These are phyloP conservation scores for Pinus tabuliformis DNA, from an alignment of 75 land plant species.

Conservation along the genomic window DNA sequence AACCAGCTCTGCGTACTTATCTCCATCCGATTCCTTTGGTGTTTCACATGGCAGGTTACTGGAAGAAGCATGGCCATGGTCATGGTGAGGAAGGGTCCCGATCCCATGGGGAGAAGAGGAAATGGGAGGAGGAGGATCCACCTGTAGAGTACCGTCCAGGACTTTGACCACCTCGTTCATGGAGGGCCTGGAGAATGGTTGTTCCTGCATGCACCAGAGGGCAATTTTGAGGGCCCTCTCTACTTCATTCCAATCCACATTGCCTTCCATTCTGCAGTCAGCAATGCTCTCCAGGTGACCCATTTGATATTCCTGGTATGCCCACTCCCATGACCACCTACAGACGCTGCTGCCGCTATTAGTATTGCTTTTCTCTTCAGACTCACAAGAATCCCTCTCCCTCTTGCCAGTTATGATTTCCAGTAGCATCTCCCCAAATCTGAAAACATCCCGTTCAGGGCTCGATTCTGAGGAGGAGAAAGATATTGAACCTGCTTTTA, in stretches of 20 bases:
- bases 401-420: conserved; percentile 32
- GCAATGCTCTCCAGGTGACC: conserved; percentile 14
- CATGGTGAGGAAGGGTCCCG: too few species aligned
- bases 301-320: conserved; percentile 18
- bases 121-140: conserved; percentile 46
- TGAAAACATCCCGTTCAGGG: conserved; percentile 31
- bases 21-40: neutral
- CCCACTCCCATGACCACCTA: conserved; percentile 12
- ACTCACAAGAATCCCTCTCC: conserved; percentile 7
- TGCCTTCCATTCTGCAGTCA: conserved; percentile 21
- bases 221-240: conserved; percentile 49
- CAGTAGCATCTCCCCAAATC: conserved; percentile 50
- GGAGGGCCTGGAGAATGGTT: conserved; percentile 33
- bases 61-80: neutral
- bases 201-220: conserved; percentile 59
- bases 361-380: neutral
- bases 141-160: conserved; percentile 55
- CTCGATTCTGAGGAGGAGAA: conserved; percentile 5
- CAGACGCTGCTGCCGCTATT: too few species aligned
- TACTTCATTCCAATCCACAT: conserved; percentile 19
- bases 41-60: neutral
- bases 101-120: too few species aligned
- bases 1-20: neutral
- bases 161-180: conserved; percentile 64
- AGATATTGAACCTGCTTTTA: conserved; percentile 5